Percentiles rank a stretch among this genome's conserved stretches.
Evolutionary conservation across 1,139 yeast species (phyloP).

Genomic region (Casaregolazyma suthepensis): DNA sequence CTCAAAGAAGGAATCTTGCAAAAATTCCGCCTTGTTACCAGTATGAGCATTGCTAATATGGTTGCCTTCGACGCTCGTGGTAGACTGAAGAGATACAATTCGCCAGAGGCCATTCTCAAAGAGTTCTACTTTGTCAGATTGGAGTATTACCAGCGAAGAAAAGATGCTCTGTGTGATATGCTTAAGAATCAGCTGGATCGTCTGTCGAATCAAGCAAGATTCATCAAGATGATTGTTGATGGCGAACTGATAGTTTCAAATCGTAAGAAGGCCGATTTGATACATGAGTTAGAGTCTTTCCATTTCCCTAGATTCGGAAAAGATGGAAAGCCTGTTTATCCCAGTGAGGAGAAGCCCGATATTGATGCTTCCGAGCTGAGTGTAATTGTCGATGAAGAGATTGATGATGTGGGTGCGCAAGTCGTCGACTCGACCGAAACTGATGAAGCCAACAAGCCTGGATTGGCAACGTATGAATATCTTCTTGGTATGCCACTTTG

Average conservation of each 20-base stretch:
- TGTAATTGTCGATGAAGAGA: constrained; percentile 26
- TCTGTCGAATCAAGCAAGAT: constrained; percentile 79
- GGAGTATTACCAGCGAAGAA: constrained; percentile 86
- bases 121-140: constrained; percentile 85
- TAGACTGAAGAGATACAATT: constrained; percentile 74
- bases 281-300: constrained; percentile 53
- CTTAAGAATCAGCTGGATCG: constrained; percentile 70
- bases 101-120: constrained; percentile 66
- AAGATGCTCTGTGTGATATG: constrained; percentile 66
- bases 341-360: constrained; percentile 33
- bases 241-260: constrained; percentile 64
- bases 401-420: constrained; percentile 34
- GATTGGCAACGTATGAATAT: constrained; percentile 34
- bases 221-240: constrained; percentile 84
- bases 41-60: constrained; percentile 76
- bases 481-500: constrained; percentile 81
- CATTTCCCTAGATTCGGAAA: constrained; percentile 75
- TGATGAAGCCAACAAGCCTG: constrained; percentile 33
- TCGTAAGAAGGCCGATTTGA: constrained; percentile 59
- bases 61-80: constrained; percentile 95
- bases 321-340: constrained; percentile 51
- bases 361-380: constrained; percentile 32
- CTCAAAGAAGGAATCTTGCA: constrained; percentile 69
- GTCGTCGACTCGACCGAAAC: constrained; percentile 36
- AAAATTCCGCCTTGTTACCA: constrained; percentile 69